Evolutionary conservation across 2,329 filamentous ascomycete genomes (phyloP).

Genomic region (Lachnellula cervina): DNA sequence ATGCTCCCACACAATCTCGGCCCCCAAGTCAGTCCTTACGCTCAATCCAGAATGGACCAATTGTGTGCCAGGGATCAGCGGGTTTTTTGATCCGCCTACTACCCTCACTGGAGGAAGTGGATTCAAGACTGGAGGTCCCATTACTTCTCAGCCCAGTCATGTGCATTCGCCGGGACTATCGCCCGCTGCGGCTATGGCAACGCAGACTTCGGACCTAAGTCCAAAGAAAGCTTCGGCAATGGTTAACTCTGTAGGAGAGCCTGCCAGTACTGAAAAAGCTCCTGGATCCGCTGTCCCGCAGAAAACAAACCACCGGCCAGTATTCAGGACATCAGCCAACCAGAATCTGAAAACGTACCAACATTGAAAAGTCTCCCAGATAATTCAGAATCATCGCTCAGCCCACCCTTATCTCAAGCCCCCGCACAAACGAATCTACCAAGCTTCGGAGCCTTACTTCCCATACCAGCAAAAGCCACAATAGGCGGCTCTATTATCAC

Average conservation of each 20-base stretch:
- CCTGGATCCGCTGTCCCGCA: background rate
- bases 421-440: background rate
- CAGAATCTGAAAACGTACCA: no score
- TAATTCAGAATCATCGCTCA: background rate
- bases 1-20: background rate
- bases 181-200: background rate
- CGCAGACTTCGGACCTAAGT: background rate
- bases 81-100: background rate
- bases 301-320: background rate
- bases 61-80: background rate
- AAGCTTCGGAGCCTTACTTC: background rate
- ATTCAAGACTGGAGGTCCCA: background rate
- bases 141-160: background rate
- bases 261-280: background rate
- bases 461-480: background rate
- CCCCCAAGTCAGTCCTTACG: background rate
- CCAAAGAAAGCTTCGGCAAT: background rate
- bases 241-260: background rate
- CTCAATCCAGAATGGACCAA: background rate
- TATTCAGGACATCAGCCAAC: background rate
- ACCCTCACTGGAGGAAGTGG: background rate
- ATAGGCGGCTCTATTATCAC: background rate
- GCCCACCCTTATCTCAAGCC: background rate
- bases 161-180: background rate
- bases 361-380: background rate